Base-by-base conservation (phyloP, 192 early-diverging fungal genomes). In the Backusella parvicylindrica region DNA sequence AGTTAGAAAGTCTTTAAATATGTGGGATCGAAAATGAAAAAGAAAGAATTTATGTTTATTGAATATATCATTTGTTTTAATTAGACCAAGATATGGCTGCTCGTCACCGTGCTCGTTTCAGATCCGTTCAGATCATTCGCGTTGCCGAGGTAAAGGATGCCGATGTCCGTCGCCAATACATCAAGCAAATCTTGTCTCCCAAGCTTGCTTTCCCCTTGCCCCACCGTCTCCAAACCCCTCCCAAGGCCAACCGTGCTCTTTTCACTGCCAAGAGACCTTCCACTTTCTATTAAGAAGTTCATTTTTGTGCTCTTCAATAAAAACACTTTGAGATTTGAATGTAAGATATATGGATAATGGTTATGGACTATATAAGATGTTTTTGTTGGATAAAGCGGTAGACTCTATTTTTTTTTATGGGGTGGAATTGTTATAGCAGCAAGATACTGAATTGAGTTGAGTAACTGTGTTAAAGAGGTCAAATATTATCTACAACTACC, bases 81-180 rank as follows among this genome's bases (percentile, higher is more conserved):
- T 16, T 69, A 69, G 68, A 96, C 91, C 94, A 96, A 87, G 96
- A 99, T 87, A 97, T 99, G 97, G 96, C 97, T 80, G 92, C 97
- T 71, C 96, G 95, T 82, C 97, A 98, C 88, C 95, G 97, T 87
- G 96, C 97, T 71, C 95, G 97, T 73, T 99, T 97, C 89, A 83
- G 86, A 87, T 97, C 96, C 50, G 91, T 99, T 86, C 98, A 99
- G 89, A 96, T 99, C 91, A 96, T 99, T 87, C 95, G 96, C 76
- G 96, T 99, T 75, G 95, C 92, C 50, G 91, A 92, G 79, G 93
- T 99, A 53, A 93, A 92, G 87, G 86, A 90, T 74, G 84, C 88
- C 36, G 95, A 97, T 81, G 95, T 97, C 76, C 92, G 94, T 78
- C 97, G 98, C 82, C 94, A 96, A 18, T 98, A 99, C 92, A 97